phyloP scores from a whole-genome alignment of 306 rosid species.

The Psophocarpus tetragonolobus region DNA sequence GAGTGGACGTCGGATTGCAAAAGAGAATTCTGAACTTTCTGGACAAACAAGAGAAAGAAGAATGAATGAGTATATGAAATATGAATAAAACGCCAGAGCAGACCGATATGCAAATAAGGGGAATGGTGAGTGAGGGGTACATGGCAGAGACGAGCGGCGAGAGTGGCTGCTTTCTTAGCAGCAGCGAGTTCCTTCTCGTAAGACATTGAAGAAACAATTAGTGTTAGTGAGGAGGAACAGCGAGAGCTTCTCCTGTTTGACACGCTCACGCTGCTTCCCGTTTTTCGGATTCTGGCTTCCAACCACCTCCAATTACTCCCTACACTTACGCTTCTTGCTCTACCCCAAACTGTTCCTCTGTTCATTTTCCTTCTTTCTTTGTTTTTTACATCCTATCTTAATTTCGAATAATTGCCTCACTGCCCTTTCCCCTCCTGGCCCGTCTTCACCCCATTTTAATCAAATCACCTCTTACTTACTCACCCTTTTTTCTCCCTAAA shows the following conservation, averaged over 20 bases:
- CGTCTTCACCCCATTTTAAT: too few relatives aligned
- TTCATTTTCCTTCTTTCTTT: slow-evolving; percentile 13
- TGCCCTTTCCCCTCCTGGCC: not conserved
- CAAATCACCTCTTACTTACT: too few relatives aligned
- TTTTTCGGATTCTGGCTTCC: slow-evolving; percentile 33
- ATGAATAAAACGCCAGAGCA: not conserved
- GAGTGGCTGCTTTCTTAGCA: slow-evolving; percentile 84
- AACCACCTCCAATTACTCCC: slow-evolving; percentile 14
- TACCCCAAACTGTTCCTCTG: not conserved
- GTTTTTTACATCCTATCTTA: not conserved
- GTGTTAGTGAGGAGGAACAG: slow-evolving; percentile 18
- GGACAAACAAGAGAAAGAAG: slow-evolving; percentile 28
- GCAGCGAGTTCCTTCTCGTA: slow-evolving; percentile 89
- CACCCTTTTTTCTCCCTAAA: too few relatives aligned
- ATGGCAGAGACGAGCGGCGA: slow-evolving; percentile 93
- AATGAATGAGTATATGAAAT: slow-evolving; percentile 12
- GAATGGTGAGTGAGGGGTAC: slow-evolving; percentile 37
- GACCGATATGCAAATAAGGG: not conserved
- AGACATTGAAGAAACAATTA: slow-evolving; percentile 61
- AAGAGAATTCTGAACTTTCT: slow-evolving; percentile 89
- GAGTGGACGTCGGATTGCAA: slow-evolving; percentile 89
- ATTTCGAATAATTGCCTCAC: not conserved
- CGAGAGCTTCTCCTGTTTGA: not conserved
- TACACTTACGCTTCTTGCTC: not conserved
- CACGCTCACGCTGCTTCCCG: not conserved